Percentiles rank a stretch among this genome's conserved stretches.
phyloP scores from a whole-genome alignment of 2,329 filamentous ascomycete genomes.

The Sporothrix humicola region DNA sequence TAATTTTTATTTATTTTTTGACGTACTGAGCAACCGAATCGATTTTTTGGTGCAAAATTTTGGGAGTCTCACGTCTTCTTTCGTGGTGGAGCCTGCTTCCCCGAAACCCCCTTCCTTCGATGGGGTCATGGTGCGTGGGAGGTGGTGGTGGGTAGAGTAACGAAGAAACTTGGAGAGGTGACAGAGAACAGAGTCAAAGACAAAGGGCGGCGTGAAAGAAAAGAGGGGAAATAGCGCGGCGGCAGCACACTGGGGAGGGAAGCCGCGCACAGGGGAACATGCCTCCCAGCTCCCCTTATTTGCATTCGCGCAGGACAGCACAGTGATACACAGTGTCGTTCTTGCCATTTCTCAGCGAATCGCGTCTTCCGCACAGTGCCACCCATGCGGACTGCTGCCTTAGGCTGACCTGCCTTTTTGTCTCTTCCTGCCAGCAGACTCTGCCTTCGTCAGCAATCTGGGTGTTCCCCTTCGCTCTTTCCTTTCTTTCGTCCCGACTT shows the following conservation, averaged over 20 bases:
- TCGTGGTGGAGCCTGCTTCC: neutral
- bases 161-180: no score
- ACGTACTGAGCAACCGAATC: no score
- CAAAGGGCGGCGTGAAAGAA: neutral
- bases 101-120: conserved; percentile 6
- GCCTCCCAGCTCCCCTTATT: neutral
- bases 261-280: neutral
- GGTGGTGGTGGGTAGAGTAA: neutral
- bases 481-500: conserved; percentile 20
- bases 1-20: no score
- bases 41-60: no score
- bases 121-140: neutral
- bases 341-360: no score
- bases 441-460: conserved; percentile 29
- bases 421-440: neutral
- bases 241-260: neutral
- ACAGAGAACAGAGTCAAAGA: neutral
- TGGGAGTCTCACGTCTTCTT: no score
- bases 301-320: neutral
- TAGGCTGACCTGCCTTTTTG: conserved; percentile 11
- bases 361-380: conserved; percentile 17
- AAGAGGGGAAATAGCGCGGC: neutral
- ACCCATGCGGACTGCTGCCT: conserved; percentile 31
- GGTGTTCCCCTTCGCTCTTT: neutral
- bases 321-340: conserved; percentile 4